phyloP scores from a whole-genome alignment of 2,329 filamentous ascomycete species.

The Fusarium sp. region DNA sequence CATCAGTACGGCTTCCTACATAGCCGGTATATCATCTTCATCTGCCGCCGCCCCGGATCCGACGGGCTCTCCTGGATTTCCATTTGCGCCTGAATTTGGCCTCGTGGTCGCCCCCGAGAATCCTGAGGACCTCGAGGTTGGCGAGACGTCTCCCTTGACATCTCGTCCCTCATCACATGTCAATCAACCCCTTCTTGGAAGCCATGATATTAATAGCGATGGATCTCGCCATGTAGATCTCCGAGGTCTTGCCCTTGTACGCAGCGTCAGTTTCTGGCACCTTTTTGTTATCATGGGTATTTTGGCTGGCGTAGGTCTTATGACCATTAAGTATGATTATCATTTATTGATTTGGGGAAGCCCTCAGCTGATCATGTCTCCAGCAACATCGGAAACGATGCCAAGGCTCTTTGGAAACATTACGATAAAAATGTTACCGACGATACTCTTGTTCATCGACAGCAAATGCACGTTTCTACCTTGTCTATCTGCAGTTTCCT shows the following conservation, averaged over 20 bases:
- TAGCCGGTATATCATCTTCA: constrained; percentile 37
- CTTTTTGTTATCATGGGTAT: constrained; percentile 88
- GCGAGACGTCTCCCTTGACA: constrained; percentile 86
- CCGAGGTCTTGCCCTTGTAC: constrained; percentile 81
- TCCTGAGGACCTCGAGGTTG: constrained; percentile 60
- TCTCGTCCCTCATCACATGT: constrained; percentile 69
- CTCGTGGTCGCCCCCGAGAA: constrained; percentile 44
- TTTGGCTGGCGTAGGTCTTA: constrained; percentile 92
- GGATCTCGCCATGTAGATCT: constrained; percentile 89
- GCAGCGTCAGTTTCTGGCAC: constrained; percentile 87
- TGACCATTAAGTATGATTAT: constrained; percentile 93
- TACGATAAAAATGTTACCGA: constrained; percentile 80
- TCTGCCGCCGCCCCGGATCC: constrained; percentile 35
- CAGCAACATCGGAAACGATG: constrained; percentile 94
- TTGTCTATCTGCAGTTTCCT: constrained; percentile 90
- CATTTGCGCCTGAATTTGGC: constrained; percentile 48
- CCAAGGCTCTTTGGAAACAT: constrained; percentile 87
- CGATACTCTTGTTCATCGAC: constrained; percentile 81
- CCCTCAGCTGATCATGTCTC: constrained; percentile 20
- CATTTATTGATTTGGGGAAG: constrained; percentile 1
- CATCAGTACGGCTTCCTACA: constrained; percentile 45
- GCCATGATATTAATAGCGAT: constrained; percentile 76
- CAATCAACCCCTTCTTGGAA: constrained; percentile 65
- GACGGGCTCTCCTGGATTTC: constrained; percentile 42
- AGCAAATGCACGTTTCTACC: constrained; percentile 93